Percentiles rank a stretch among this genome's conserved stretches.
phyloP scores from a whole-genome alignment of 129 eudicot genomes.

The Tagetes patula region DNA sequence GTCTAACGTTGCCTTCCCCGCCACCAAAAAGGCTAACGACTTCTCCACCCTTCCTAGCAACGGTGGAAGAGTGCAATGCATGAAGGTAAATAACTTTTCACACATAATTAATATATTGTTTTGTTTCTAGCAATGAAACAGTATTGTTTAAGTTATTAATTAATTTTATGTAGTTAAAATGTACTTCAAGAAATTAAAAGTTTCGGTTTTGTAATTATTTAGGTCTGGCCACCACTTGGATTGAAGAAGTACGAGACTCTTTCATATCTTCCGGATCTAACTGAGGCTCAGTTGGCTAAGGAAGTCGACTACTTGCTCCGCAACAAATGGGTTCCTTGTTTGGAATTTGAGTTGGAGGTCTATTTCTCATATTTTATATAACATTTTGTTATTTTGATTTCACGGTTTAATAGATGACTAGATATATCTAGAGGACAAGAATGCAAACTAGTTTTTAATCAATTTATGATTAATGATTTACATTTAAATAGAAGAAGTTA shows the following conservation, averaged over 20 bases:
- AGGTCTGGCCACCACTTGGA: conserved; percentile 65
- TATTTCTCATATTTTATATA: conserved; percentile 16
- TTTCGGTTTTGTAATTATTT: background rate
- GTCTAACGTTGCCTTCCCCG: conserved; percentile 44
- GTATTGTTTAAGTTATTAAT: no score
- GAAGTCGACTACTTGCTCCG: conserved; percentile 64
- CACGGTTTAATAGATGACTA: background rate
- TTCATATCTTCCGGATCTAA: conserved; percentile 53
- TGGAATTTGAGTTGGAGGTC: conserved; percentile 54
- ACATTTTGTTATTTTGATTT: background rate
- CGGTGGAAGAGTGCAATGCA: conserved; percentile 59
- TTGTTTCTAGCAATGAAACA: no score
- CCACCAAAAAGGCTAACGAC: conserved; percentile 34
- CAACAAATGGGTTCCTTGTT: conserved; percentile 70
- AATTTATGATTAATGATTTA: no score
- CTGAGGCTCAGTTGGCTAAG: conserved; percentile 21
- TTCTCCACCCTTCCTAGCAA: conserved; percentile 55
- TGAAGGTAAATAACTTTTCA: conserved; percentile 38
- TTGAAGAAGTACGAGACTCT: conserved; percentile 70
- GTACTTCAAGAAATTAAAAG: background rate
- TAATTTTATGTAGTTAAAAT: no score
- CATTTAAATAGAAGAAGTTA: no score
- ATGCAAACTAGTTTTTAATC: no score
- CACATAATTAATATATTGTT: no score
- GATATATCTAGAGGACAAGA: no score